Conservation (phyloP, 176 grass and related monocot species). For the Oryza australiensis region DNA sequence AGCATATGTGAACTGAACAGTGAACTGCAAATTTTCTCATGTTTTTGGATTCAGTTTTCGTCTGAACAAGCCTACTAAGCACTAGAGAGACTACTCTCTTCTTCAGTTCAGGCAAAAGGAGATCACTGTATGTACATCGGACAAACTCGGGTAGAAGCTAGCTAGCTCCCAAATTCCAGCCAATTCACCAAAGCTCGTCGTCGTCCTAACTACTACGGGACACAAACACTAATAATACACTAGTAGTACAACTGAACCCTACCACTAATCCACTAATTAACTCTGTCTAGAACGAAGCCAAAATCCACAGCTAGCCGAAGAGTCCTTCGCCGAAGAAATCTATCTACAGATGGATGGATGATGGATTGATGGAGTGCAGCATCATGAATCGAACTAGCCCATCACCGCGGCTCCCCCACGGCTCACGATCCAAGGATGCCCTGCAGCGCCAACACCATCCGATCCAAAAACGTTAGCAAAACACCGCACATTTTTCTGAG, state of each 20-base stretch:
- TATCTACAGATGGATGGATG: neutral
- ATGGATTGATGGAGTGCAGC: neutral
- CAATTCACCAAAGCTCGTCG: neutral
- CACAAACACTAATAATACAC: neutral
- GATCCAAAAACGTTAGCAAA: conserved; percentile 12
- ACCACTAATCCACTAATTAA: neutral
- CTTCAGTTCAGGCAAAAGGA: neutral
- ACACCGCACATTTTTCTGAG: neutral
- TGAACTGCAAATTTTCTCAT: neutral
- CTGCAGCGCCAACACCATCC: neutral
- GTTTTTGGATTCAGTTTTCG: neutral
- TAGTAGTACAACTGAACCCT: neutral
- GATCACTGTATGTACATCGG: neutral
- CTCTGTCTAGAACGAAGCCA: neutral
- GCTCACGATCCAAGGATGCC: conserved; percentile 67
- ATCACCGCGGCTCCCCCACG: conserved; percentile 33
- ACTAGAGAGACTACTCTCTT: neutral
- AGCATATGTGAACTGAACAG: no score
- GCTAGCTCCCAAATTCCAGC: conserved; percentile 7
- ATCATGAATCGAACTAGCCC: conserved; percentile 8
- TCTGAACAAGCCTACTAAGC: neutral
- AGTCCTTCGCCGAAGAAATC: neutral
- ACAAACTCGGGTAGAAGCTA: neutral
- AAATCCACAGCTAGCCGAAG: conserved; percentile 1
- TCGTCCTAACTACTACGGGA: neutral